Base-by-base conservation (phyloP, 163 green algal species). In the Chlamydomonas reinhardtii region DNA sequence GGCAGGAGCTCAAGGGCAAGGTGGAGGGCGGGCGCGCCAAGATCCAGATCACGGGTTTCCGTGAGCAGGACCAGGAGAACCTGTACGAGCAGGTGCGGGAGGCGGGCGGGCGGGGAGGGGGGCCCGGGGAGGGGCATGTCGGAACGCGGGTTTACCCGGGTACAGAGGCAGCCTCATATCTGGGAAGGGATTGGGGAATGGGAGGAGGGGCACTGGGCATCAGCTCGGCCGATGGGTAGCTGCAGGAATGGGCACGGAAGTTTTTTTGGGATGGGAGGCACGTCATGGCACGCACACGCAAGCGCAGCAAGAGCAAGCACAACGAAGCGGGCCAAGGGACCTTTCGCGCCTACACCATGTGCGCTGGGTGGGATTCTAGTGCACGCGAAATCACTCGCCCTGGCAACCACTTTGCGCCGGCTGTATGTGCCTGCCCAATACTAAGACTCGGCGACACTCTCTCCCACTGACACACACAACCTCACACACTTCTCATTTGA, bases 41-140 rank as follows among this genome's bases (percentile, higher is more conserved):
- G 56, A 95, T 96, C 85, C 92, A 90, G 24, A 74, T 94, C 20
- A 84, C 83, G 25, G 95, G 92, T 52, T 98, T 98, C 77, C 88
- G 82, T 71, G 96, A 98, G 84, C 59, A 96, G 54, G 96, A 98
- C 85, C 96, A 98, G 88, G 91, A 93, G 65, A 93, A 96, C 65
- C 86, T 98, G 70, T 98, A 95, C 87, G 90, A 85, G 61, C 85
- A 93, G 87, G 92, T 94, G 74, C 83, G 62, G 70, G 17, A 66
- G 48, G 35, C 39, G 73, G 39, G 8, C 5, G 39, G 8, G 39
- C 39, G 39, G 39, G 39, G 39, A 48, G 5, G 39, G 39, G 39
- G 39, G 39, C 8, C 5, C 39, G 39, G 39, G 39, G 39, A 48
- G 39, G 39, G 39, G 39, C 8, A 8, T 48, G 39, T 48, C 5